Base-by-base conservation (phyloP, 192 early-diverging fungal genomes). In the Umbelopsis vinacea region DNA sequence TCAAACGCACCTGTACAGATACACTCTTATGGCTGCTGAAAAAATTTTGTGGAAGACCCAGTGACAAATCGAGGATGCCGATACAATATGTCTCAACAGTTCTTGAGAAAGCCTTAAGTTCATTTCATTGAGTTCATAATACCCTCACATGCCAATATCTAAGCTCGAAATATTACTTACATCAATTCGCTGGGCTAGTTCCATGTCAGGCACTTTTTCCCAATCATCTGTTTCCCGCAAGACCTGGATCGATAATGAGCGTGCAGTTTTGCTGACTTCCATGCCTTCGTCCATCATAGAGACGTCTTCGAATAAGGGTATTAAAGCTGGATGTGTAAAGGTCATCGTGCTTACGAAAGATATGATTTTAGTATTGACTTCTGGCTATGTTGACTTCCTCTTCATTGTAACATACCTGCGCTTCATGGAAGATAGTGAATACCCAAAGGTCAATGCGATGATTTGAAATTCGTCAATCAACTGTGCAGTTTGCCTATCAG, bases 391-490 rank as follows among this genome's bases (percentile, higher is more conserved):
- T 43, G 8, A 43, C 40, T 43, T 12, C 40, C 40, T 29, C 29
- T 29, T 0, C 40, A 43, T 12, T 43, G 37, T 45, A 8, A 22
- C 38, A 17, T 71, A 60, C 52, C 48, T 53, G 10, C n/a, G 26
- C 21, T 52, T 52, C 26, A 48, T 26, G 23, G 19, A 71, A 3
- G 67, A 67, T 43, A 37, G 60, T 54, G 70, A 60, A 67, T 76
- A 60, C 19, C 70, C 74, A 71, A 68, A 76, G 6, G 68, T 47
- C 23, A 76, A n/a, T 4, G 74, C 60, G 46, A 60, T 67, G 33
- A 71, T 53, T 35, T 76, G 71, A 17, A 71, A 76, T 21, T 63
- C 60, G 17, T 76, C 69, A 47, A 71, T 67, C 5, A 76, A 24
- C 17, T 54, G 40, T 15, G 53, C 23, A 21, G 68, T 52, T 33